Evolutionary conservation across 78 protist species (phyloP).

Genomic region (Dictyostelium capitatum): DNA sequence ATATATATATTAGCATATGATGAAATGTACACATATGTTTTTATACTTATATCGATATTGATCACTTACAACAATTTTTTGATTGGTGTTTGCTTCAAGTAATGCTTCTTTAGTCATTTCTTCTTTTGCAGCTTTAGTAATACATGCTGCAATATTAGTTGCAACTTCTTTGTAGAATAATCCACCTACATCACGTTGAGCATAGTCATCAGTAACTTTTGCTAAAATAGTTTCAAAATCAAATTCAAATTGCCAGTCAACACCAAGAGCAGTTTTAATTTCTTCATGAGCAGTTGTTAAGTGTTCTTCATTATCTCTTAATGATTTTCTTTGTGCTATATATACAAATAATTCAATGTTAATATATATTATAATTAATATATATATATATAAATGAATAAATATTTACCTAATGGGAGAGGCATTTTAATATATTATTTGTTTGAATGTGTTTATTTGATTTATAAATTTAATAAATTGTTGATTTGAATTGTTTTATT

Average conservation of each 20-base stretch:
- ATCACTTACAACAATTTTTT: constrained; percentile 26
- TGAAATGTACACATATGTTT: too few relatives aligned
- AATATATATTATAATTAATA: neutral
- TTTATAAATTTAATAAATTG: too few relatives aligned
- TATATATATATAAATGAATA: neutral
- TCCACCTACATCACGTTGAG: constrained; percentile 12
- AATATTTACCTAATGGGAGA: constrained; percentile 22
- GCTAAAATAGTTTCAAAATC: constrained; percentile 50
- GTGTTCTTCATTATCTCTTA: constrained; percentile 56
- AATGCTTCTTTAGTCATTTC: constrained; percentile 68
- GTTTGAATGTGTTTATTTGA: too few relatives aligned
- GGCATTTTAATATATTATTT: neutral
- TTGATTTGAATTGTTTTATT: too few relatives aligned
- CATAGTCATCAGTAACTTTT: neutral
- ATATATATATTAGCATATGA: too few relatives aligned
- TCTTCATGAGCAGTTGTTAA: constrained; percentile 13
- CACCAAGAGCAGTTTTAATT: constrained; percentile 26
- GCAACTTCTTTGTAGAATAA: constrained; percentile 54
- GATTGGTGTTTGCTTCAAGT: constrained; percentile 42
- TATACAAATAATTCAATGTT: neutral
- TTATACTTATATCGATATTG: too few relatives aligned
- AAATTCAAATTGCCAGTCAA: constrained; percentile 42
- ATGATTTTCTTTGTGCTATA: constrained; percentile 29
- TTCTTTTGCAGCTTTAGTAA: neutral
- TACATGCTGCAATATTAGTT: constrained; percentile 2